Evolutionary conservation across 352 stramenopile species (phyloP), one percentile per base, ranked within the genome.

Genomic region (Phytophthora megakarya): DNA sequence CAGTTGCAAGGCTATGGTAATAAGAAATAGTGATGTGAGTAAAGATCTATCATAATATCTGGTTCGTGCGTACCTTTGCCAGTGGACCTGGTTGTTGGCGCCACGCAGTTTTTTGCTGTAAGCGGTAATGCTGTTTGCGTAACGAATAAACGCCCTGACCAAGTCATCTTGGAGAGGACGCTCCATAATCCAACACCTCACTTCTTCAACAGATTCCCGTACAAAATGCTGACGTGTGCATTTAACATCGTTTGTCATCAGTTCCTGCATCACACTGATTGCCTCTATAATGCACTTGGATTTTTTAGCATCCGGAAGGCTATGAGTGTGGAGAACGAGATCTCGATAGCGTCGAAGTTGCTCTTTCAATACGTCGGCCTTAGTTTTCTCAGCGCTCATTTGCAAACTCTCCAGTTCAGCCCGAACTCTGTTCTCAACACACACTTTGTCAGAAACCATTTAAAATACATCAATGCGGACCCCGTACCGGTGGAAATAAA

Each of bases 401-500:
- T 55, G 47, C 1, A 77, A 13, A 47, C 33, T 74, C 28, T 77
- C 60, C 7, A 77, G 42, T 25, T 72, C 44, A 3, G 55, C 51
- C 57, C 61, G 65, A 38, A 44, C 60, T 33, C 62, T 72, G 26
- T 49, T 37, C 40, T 5, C 22, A 33, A 57, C 21, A 44, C 25
- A 25, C 9, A 51, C 5, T n/a, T 5, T 44, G 21, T 16, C 3
- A 42, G 12, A 9, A 39, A 23, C 23, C 32, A 51, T 19, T 12
- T 1, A 37, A 51, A 50, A 21, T 2, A 13, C 9, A 26, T 39
- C 3, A 50, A 37, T 3, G 6, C 11, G 3, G 16, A 46, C 5
- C 3, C 8, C 48, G 19, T 66, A 76, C 64, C 59, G 43, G 18
- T 76, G 43, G 28, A 73, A 73, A n/a, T 46, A 48, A 30, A 26